Conservation (phyloP, 176 grass and related monocot species). For the Oryza glumipatula region DNA sequence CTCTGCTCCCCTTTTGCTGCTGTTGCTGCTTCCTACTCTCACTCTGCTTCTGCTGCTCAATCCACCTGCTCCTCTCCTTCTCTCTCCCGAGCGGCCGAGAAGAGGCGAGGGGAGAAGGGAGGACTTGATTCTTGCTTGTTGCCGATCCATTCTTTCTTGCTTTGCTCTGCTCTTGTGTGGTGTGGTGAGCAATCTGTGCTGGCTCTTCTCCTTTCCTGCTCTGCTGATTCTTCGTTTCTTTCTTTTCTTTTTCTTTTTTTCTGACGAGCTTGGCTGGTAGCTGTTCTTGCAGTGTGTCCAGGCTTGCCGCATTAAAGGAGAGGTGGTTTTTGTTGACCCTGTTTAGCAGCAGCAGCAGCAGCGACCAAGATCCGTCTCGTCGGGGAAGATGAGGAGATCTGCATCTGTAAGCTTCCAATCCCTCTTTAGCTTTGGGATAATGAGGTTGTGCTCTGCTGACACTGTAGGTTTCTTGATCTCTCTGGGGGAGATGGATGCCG, state of each 20-base stretch:
- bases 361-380: conserved; percentile 23
- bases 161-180: background rate
- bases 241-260: background rate
- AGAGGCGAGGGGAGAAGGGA: background rate
- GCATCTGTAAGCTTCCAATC: conserved; percentile 48
- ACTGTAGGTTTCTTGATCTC: conserved; percentile 13
- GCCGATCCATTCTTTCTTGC: background rate
- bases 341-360: background rate
- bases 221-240: background rate
- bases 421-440: background rate
- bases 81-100: background rate
- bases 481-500: background rate
- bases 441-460: background rate
- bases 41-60: background rate
- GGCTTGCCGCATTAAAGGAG: conserved; percentile 38
- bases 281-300: conserved; percentile 26
- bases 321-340: conserved; percentile 9
- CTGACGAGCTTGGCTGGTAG: conserved; percentile 16
- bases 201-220: background rate
- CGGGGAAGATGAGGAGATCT: conserved; percentile 70
- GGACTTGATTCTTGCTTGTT: background rate
- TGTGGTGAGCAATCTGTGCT: background rate
- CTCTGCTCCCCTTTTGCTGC: conserved; percentile 31
- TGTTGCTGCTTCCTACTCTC: conserved; percentile 30
- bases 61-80: background rate